Conservation (phyloP, 371 early-diverging fungal species). For the Lichtheimia ornata region DNA sequence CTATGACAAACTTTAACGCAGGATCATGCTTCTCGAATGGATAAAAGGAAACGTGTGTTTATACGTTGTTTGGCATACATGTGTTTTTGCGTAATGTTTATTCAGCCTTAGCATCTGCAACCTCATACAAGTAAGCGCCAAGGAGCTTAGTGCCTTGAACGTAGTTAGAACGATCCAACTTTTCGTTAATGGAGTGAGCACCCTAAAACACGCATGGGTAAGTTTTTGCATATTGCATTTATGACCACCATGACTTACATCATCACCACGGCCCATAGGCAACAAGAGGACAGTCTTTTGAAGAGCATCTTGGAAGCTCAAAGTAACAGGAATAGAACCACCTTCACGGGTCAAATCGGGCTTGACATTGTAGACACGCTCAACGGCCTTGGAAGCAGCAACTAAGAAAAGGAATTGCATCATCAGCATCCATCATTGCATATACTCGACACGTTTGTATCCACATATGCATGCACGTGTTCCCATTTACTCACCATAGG, state of each 20-base stretch:
- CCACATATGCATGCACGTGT: background rate
- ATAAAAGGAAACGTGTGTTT: too few species aligned
- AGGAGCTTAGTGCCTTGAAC: slow-evolving; percentile 93
- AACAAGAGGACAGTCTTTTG: slow-evolving; percentile 88
- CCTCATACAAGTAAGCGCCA: slow-evolving; percentile 88
- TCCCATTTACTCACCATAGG: slow-evolving; percentile 67
- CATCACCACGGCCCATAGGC: slow-evolving; percentile 92
- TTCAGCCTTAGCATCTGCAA: slow-evolving; percentile 44
- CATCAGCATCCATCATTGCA: background rate
- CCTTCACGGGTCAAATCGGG: slow-evolving; percentile 98
- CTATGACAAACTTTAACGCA: too few species aligned
- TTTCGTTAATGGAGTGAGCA: slow-evolving; percentile 97
- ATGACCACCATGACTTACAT: slow-evolving; percentile 67
- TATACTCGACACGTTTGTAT: background rate
- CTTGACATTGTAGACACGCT: slow-evolving; percentile 84
- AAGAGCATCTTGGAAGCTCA: slow-evolving; percentile 95
- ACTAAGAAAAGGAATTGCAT: background rate
- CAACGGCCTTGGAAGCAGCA: slow-evolving; percentile 67
- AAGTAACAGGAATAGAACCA: slow-evolving; percentile 96
- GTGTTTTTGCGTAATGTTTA: slow-evolving; percentile 3
- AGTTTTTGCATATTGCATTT: slow-evolving; percentile 51
- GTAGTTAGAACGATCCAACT: slow-evolving; percentile 90
- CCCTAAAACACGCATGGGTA: slow-evolving; percentile 51
- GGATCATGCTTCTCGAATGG: too few species aligned
- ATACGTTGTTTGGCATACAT: too few species aligned